Evolutionary conservation across 306 rosid species (phyloP).

Genomic region (Rosa lucieae): DNA sequence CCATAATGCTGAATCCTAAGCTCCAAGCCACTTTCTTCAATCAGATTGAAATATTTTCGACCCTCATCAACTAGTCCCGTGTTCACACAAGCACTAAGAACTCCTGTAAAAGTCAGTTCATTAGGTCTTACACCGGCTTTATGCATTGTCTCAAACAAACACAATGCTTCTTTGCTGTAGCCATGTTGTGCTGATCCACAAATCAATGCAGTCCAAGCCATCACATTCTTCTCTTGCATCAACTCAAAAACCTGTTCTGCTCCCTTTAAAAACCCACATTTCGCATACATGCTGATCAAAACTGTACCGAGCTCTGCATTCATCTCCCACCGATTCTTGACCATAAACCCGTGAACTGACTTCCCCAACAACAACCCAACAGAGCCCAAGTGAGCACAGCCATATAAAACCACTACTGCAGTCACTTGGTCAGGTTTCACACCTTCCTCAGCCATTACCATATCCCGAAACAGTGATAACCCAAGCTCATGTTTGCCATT

Average conservation of each 20-base stretch:
- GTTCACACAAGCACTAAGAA: constrained; percentile 38
- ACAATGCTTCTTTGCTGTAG: constrained; percentile 13
- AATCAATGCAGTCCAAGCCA: constrained; percentile 35
- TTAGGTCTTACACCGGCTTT: constrained; percentile 14
- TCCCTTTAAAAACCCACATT: constrained; percentile 24
- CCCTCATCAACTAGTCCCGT: constrained; percentile 27
- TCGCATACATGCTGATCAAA: constrained; percentile 41
- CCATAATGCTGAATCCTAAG: constrained; percentile 23
- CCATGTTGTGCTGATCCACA: constrained; percentile 26
- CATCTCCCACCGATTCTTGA: constrained; percentile 56
- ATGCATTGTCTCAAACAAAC: constrained; percentile 24
- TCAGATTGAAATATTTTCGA: constrained; percentile 16
- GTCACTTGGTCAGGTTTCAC: constrained; percentile 35
- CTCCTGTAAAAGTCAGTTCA: constrained; percentile 27
- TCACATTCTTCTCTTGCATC: constrained; percentile 13
- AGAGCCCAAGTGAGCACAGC: constrained; percentile 42
- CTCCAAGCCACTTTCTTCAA: constrained; percentile 3
- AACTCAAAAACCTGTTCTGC: constrained; percentile 26
- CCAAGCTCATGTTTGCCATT: constrained; percentile 22
- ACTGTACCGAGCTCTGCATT: constrained; percentile 50
- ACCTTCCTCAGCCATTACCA: constrained; percentile 41
- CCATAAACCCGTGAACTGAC: constrained; percentile 56
- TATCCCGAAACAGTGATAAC: constrained; percentile 46
- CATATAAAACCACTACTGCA: constrained; percentile 39
- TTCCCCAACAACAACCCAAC: constrained; percentile 45